Conservation (phyloP, 1,284 basidiomycete genomes). For the Veloboletus limbatus region DNA sequence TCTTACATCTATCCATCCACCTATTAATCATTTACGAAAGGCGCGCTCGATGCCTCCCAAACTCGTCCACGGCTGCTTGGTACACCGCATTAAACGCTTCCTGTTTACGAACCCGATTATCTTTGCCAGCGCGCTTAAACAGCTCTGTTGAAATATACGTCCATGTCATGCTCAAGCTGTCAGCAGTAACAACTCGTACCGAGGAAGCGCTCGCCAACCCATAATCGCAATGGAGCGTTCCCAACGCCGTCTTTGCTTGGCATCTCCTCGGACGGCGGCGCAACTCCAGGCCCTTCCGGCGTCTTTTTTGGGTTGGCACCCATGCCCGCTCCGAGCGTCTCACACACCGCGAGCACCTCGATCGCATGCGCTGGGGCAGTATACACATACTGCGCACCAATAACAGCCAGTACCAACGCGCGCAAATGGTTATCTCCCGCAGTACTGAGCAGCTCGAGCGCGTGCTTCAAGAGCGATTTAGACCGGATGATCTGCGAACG, state of each 20-base stretch:
- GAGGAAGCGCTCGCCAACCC: conserved; percentile 67
- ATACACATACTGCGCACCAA: conserved; percentile 65
- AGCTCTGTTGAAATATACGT: conserved; percentile 41
- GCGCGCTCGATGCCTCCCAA: conserved; percentile 17
- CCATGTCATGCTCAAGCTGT: neutral
- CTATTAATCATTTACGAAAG: no score
- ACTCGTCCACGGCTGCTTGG: conserved; percentile 23
- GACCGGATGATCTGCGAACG: conserved; percentile 24
- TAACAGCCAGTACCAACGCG: conserved; percentile 61
- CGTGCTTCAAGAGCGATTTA: conserved; percentile 60
- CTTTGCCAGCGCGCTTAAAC: conserved; percentile 51
- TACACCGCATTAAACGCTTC: conserved; percentile 29
- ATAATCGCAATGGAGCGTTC: conserved; percentile 61
- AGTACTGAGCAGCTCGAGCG: conserved; percentile 52
- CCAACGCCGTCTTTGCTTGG: conserved; percentile 39
- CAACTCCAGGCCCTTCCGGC: conserved; percentile 24
- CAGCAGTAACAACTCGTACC: conserved; percentile 41
- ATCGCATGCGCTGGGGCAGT: conserved; percentile 66
- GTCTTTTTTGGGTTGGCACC: conserved; percentile 41
- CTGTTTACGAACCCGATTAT: conserved; percentile 41
- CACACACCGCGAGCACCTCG: conserved; percentile 60
- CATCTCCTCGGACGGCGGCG: conserved; percentile 13
- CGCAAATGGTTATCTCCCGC: conserved; percentile 70
- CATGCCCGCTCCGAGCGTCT: conserved; percentile 66
- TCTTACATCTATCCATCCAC: no score